These are phyloP conservation scores for Tardiomyces blankii DNA, from an alignment of 1,139 yeast genomes.

Conservation along the genomic window DNA sequence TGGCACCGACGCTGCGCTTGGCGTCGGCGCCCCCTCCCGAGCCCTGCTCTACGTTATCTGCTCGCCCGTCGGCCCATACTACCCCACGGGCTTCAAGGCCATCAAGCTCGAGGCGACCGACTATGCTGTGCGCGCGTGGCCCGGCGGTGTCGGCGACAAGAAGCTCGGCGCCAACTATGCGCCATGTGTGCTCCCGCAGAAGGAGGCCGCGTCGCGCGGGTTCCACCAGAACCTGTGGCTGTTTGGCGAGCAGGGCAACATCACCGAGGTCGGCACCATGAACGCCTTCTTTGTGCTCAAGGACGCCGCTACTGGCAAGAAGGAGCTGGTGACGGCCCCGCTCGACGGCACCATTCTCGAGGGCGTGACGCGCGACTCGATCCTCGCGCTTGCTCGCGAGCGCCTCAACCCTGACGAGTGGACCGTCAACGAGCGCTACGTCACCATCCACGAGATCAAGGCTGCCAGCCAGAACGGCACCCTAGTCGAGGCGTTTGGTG, in stretches of 20 bases:
- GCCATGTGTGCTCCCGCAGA: constrained; percentile 84
- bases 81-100: constrained; percentile 86
- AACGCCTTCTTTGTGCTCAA: constrained; percentile 80
- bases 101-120: constrained; percentile 90
- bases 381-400: constrained; percentile 63
- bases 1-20: constrained; percentile 80
- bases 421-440: constrained; percentile 72
- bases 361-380: constrained; percentile 93
- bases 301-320: constrained; percentile 58
- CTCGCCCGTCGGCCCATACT: constrained; percentile 91
- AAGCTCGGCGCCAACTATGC: constrained; percentile 98
- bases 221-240: constrained; percentile 95
- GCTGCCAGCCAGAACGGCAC: constrained; percentile 71
- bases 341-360: constrained; percentile 93
- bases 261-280: constrained; percentile 98
- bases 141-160: constrained; percentile 94
- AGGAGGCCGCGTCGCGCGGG: constrained; percentile 78
- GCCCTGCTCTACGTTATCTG: constrained; percentile 80
- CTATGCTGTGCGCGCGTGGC: constrained; percentile 96
- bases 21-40: constrained; percentile 69
- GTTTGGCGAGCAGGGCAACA: constrained; percentile 78
- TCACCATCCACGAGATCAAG: constrained; percentile 67
- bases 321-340: constrained; percentile 93
- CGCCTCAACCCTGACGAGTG: constrained; percentile 65
- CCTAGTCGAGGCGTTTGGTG: constrained; percentile 88